These are phyloP conservation scores for Kwoniella shivajii DNA, from an alignment of 1,284 basidiomycete species.

Conservation along the genomic window DNA sequence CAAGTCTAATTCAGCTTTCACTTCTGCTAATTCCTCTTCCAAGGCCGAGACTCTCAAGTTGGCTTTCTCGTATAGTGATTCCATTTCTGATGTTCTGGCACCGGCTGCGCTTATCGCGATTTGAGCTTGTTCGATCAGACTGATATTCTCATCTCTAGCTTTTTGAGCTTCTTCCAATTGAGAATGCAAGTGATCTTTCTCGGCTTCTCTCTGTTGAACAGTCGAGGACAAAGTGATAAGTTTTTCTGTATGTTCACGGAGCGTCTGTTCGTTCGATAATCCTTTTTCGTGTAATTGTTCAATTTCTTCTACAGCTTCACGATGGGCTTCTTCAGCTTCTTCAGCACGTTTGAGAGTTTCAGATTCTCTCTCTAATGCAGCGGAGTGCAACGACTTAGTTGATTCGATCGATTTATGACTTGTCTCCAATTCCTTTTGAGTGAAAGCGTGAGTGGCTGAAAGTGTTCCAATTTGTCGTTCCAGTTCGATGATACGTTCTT, in stretches of 20 bases:
- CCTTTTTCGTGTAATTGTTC: conserved; percentile 71
- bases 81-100: conserved; percentile 68
- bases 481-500: conserved; percentile 75
- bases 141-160: conserved; percentile 78
- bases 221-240: conserved; percentile 74
- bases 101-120: conserved; percentile 74
- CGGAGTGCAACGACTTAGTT: conserved; percentile 70
- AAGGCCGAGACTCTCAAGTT: conserved; percentile 68
- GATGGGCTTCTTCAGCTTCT: conserved; percentile 75
- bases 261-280: conserved; percentile 64
- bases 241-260: conserved; percentile 78
- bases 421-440: conserved; percentile 66
- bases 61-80: conserved; percentile 70
- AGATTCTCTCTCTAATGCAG: conserved; percentile 76
- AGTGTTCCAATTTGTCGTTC: conserved; percentile 74
- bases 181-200: conserved; percentile 66
- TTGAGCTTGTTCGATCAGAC: conserved; percentile 82
- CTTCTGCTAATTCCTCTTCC: conserved; percentile 73
- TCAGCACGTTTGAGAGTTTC: conserved; percentile 82
- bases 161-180: conserved; percentile 72
- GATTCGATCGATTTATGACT: conserved; percentile 71
- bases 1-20: conserved; percentile 75
- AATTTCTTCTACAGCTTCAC: conserved; percentile 69
- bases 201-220: conserved; percentile 76
- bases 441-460: conserved; percentile 65